Conservation (phyloP, 495 filamentous ascomycete species). For the Hypoxylon lienhwacheense region DNA sequence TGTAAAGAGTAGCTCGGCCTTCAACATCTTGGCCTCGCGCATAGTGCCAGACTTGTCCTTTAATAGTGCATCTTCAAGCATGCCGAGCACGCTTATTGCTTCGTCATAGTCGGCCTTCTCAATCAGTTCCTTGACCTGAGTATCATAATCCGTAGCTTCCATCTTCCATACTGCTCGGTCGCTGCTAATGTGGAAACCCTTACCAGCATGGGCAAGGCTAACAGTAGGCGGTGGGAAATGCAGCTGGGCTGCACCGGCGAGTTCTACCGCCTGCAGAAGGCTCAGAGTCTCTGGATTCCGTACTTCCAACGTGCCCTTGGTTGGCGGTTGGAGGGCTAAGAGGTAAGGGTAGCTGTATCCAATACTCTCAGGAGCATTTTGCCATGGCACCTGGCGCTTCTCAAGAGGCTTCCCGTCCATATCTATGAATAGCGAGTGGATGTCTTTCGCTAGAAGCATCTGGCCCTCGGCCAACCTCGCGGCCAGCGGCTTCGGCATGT, state of each 20-base stretch:
- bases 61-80: slow-evolving; percentile 91
- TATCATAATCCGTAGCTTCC: slow-evolving; percentile 89
- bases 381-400: slow-evolving; percentile 88
- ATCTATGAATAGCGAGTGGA: slow-evolving; percentile 91
- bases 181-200: slow-evolving; percentile 88
- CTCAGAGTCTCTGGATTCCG: slow-evolving; percentile 90
- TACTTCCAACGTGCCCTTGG: slow-evolving; percentile 86
- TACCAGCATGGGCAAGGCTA: slow-evolving; percentile 89
- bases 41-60: slow-evolving; percentile 78
- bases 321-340: slow-evolving; percentile 77
- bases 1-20: slow-evolving; percentile 83
- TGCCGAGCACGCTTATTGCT: slow-evolving; percentile 81
- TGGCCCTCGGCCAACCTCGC: slow-evolving; percentile 80
- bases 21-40: slow-evolving; percentile 83
- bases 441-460: slow-evolving; percentile 88
- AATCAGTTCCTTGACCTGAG: slow-evolving; percentile 84
- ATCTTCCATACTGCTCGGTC: slow-evolving; percentile 93
- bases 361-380: slow-evolving; percentile 80
- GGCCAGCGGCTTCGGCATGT: slow-evolving; percentile 85
- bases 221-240: slow-evolving; percentile 95
- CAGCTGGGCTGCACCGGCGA: slow-evolving; percentile 77
- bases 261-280: slow-evolving; percentile 77
- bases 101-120: slow-evolving; percentile 80
- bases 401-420: slow-evolving; percentile 78
- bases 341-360: slow-evolving; percentile 97